Evolutionary conservation across 1,284 basidiomycete species (phyloP), one percentile per base, ranked within the genome.

Genomic region (Leccinum glutinopallens): DNA sequence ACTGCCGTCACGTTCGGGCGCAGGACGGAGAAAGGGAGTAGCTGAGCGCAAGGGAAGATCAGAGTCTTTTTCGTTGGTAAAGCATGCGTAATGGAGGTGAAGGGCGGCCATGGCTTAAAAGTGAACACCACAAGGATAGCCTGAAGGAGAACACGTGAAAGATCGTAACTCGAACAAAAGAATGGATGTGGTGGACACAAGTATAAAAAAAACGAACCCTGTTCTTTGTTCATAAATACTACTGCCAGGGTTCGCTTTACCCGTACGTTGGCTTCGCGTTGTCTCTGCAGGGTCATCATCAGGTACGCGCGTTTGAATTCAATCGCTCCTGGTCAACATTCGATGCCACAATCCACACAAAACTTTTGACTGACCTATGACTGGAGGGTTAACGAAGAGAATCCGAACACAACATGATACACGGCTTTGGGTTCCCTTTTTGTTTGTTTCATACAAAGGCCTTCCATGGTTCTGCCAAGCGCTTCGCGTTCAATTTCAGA

Each of bases 51-150:
- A 69, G 2, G 82, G 82, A 51, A 84, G 81, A 63, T 77, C 74
- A 57, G 76, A 68, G 17, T 59, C 60, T 25, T 65, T 70, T 32
- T 84, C 83, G 32, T 79, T 74, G 59, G 78, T 70, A 72, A 84
- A 83, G 62, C 86, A 72, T 51, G 82, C 79, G 71, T 86, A 82
- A 75, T 87, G 86, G 58, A 87, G 79, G 71, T 83, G 83, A 63
- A 86, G 73, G 63, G 84, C 85, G 62, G 83, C 80, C 86, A 87
- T 87, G 13, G 62, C 58, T 60, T 59, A 43, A 64, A 56, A 65
- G 66, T 22, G 66, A 71, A 54, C 29, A 72, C 65, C 46, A 61
- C 58, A 60, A 64, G 51, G 37, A 46, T 51, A 56, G 60, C 60
- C 67, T 71, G 51, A 5, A 59, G 33, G 54, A 43, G 10, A 37